Evolutionary conservation across 306 rosid genomes (phyloP), one percentile per base, ranked within the genome.

Genomic region (Parietaria judaica): DNA sequence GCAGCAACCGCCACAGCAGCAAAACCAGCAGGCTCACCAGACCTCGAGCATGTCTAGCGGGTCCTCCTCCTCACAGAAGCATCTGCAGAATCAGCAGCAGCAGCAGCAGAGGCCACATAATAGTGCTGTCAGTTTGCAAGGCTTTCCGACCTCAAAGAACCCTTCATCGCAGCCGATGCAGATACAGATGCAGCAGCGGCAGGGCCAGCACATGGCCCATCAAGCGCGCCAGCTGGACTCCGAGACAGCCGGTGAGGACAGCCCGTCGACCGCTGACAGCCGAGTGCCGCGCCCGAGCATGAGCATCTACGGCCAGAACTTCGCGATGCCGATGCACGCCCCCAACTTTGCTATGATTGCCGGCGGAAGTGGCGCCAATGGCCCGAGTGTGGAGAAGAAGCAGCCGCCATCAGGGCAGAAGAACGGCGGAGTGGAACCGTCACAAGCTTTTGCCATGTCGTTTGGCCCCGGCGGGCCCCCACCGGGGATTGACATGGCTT

Each of bases 201-300:
- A 79, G 63, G 75, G 66, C 53, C 92, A 80, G 17, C 94, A 80
- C 51, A 57, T 61, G 36, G 63, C 88, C 43, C 89, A 76, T 58
- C 80, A 70, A 12, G 72, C 83, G 44, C 95, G 83, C 66, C 98
- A 73, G 61, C 77, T 80, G 49, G 98, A 94, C 69, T 53, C 88
- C 44, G 99, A 94, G 67, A 81, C 76, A 69, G 88, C 90, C 4
- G 62, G 86, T 41, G 99, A 86, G 78, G 97, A 94, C 50, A 86
- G 89, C 77, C 97, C 99, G 0, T 86, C 91, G 1, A 67, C 90
- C 56, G 94, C 94, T 37, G 99, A 88, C 61, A 86, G 91, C 54
- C 80, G 95, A 16, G 68, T 76, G 2, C 39, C 84, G 63, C 87
- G 95, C 1, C 72, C 80, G 0, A 56, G 80, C 51, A 73, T 86